A percentile compares a stretch with the other conserved stretches of the same genome.
These are phyloP conservation scores for Thraustochytrium striatum DNA, from an alignment of 352 stramenopile genomes.

Conservation along the genomic window DNA sequence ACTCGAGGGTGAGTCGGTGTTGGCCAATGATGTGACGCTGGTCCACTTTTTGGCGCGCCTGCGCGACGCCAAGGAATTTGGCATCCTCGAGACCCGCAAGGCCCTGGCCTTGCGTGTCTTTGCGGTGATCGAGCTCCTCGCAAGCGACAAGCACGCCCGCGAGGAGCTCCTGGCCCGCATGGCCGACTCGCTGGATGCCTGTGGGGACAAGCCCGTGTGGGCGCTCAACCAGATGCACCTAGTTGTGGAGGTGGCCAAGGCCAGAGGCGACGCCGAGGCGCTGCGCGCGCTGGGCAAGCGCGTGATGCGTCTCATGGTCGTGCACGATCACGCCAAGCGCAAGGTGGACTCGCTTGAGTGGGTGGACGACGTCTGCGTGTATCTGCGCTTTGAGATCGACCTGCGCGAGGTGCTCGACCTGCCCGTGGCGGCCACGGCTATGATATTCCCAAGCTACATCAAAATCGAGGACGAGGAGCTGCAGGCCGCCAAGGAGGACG, in stretches of 20 bases:
- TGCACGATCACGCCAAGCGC: conserved; percentile 14
- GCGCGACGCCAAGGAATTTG: not conserved
- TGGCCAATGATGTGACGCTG: no score
- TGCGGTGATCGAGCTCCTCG: not conserved
- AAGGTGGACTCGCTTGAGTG: no score
- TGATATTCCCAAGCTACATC: no score
- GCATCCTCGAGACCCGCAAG: not conserved
- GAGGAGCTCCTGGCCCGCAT: conserved; percentile 11
- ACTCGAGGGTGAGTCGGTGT: no score
- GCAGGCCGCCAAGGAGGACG: no score
- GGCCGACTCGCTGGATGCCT: not conserved
- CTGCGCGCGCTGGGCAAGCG: conserved; percentile 1
- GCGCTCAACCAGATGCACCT: conserved; percentile 44
- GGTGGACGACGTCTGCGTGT: no score
- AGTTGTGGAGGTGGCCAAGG: not conserved
- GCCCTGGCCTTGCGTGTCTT: not conserved
- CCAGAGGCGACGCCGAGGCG: not conserved
- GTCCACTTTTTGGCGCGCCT: conserved; percentile 1
- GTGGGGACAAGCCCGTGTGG: conserved; percentile 39
- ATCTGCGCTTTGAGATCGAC: no score
- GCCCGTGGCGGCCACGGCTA: no score
- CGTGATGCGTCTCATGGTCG: conserved; percentile 22
- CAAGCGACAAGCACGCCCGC: not conserved
- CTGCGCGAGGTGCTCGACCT: no score
- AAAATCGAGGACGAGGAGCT: no score